phyloP scores from a whole-genome alignment of 2,329 filamentous ascomycete genomes.

The Pestalotiopsis sp. region DNA sequence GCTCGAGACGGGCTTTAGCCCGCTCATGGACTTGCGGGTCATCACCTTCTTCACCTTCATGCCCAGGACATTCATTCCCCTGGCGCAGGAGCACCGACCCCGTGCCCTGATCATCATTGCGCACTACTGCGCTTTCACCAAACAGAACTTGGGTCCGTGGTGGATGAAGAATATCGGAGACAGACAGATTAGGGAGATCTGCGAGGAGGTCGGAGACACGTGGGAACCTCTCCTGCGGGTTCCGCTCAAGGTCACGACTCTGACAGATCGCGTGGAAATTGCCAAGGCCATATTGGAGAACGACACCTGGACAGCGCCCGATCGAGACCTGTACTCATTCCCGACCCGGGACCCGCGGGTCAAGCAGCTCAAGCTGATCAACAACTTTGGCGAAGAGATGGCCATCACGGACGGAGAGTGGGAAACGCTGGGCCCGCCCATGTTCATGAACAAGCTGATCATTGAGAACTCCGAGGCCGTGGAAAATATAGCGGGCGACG shows the following conservation, averaged over 20 bases:
- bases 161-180: constrained; percentile 52
- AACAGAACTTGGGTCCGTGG: constrained; percentile 47
- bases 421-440: background rate
- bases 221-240: constrained; percentile 46
- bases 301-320: constrained; percentile 41
- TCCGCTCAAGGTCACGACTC: constrained; percentile 40
- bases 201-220: constrained; percentile 38
- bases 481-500: background rate
- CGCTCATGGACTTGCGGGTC: constrained; percentile 50
- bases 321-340: constrained; percentile 25
- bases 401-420: background rate
- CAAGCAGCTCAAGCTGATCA: constrained; percentile 19
- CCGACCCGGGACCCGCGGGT: constrained; percentile 24
- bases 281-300: constrained; percentile 48
- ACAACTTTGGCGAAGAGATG: constrained; percentile 16
- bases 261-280: constrained; percentile 37
- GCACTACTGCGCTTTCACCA: constrained; percentile 55
- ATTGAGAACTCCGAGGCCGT: background rate
- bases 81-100: constrained; percentile 44
- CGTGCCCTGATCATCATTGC: constrained; percentile 55
- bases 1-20: constrained; percentile 46
- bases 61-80: constrained; percentile 45
- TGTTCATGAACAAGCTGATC: background rate
- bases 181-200: constrained; percentile 49
- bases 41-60: constrained; percentile 58